These are phyloP conservation scores for Heliocybe sulcata DNA, from an alignment of 1,284 basidiomycete species.

Conservation along the genomic window DNA sequence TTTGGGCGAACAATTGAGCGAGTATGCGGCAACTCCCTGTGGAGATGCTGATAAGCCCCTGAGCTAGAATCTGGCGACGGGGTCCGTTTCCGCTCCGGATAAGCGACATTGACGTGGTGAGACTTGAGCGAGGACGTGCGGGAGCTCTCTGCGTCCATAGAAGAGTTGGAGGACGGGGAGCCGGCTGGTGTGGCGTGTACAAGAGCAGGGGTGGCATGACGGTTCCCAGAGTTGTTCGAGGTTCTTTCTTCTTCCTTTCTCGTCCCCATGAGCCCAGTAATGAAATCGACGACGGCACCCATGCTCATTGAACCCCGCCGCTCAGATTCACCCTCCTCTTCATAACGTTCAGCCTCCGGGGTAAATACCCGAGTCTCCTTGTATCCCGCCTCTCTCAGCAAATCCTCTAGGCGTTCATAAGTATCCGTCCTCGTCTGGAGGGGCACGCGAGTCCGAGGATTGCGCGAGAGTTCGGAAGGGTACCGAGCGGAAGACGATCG, in stretches of 20 bases:
- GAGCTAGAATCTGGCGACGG: not conserved
- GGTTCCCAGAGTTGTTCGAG: constrained; percentile 16
- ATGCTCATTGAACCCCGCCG: constrained; percentile 28
- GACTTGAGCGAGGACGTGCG: not conserved
- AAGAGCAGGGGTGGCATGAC: not conserved
- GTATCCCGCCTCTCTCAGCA: constrained; percentile 80
- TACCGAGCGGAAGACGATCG: constrained; percentile 30
- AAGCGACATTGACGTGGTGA: not conserved
- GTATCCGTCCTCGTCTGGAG: constrained; percentile 67
- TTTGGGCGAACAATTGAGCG: constrained; percentile 10
- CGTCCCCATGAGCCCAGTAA: constrained; percentile 44
- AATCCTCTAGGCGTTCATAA: constrained; percentile 76
- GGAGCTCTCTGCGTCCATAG: constrained; percentile 4
- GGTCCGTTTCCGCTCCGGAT: not conserved
- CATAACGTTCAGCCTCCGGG: constrained; percentile 60
- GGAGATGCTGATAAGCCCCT: not conserved
- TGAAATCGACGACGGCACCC: constrained; percentile 50
- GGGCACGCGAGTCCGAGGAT: constrained; percentile 39
- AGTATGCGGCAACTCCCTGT: not conserved
- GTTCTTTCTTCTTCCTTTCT: constrained; percentile 8
- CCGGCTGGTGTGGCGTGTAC: not conserved
- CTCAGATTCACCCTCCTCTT: constrained; percentile 20
- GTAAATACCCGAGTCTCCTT: constrained; percentile 86
- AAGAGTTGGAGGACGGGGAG: not conserved
- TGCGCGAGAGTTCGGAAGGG: constrained; percentile 37